Evolutionary conservation across 805 yeast genomes (phyloP).

Genomic region (Zygotorulaspora danielsina): DNA sequence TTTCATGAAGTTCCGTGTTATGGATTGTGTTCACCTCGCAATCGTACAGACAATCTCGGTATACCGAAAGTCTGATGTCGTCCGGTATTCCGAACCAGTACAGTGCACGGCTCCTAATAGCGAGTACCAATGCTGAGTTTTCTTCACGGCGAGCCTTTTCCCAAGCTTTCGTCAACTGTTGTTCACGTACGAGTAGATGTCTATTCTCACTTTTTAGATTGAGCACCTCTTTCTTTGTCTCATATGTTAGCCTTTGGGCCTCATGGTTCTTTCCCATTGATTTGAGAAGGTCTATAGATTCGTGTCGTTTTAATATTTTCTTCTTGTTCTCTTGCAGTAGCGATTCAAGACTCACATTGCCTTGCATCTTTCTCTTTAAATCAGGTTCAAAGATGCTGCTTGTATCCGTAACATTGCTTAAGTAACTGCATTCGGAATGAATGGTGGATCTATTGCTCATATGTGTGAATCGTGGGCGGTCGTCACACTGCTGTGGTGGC

Average conservation of each 20-base stretch:
- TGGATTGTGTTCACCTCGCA: not conserved
- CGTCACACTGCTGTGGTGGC: not conserved
- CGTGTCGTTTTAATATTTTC: slow-evolving; percentile 14
- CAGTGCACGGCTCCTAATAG: slow-evolving; percentile 12
- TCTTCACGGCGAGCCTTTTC: slow-evolving; percentile 8
- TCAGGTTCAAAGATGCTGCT: slow-evolving; percentile 13
- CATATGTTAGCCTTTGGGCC: slow-evolving; percentile 3
- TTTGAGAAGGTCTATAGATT: slow-evolving; percentile 9
- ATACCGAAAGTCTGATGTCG: slow-evolving; percentile 14
- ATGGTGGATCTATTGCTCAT: slow-evolving; percentile 7
- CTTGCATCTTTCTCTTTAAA: slow-evolving; percentile 12
- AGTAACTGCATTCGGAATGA: slow-evolving; percentile 3
- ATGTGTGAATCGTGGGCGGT: too few relatives aligned
- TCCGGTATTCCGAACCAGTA: slow-evolving; percentile 21
- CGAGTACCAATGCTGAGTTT: slow-evolving; percentile 12
- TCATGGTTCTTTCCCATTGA: slow-evolving; percentile 3
- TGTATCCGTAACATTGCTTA: slow-evolving; percentile 6
- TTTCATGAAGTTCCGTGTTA: not conserved
- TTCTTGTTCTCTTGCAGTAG: slow-evolving; percentile 19
- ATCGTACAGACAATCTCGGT: slow-evolving; percentile 13
- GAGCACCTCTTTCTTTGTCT: slow-evolving; percentile 12
- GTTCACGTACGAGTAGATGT: slow-evolving; percentile 12
- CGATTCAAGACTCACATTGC: slow-evolving; percentile 20
- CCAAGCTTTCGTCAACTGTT: slow-evolving; percentile 12
- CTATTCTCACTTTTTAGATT: slow-evolving; percentile 15